Evolutionary conservation across 2,329 filamentous ascomycete genomes (phyloP), one percentile per base, ranked within the genome.

Genomic region (Xylaria sp.): DNA sequence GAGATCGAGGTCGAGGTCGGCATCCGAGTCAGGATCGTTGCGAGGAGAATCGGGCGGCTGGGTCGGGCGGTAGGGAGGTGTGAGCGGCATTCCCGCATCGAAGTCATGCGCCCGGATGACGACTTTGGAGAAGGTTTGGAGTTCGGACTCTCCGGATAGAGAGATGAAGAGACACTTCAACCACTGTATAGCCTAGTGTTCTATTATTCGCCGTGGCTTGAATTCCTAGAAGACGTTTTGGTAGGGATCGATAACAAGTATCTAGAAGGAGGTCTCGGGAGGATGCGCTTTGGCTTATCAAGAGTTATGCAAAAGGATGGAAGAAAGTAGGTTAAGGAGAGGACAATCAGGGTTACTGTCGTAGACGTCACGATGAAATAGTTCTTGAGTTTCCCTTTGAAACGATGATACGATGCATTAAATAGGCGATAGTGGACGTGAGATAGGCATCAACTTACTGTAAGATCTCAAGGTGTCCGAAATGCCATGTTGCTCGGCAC

Each of bases 1-100:
- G 68, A 92, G 84, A 71, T 94, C 90, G 69, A 92, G 84, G 71
- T 94, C 90, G 72, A 95, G 82, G 71, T 92, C 89, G 70, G 89
- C 86, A 75, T 94, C 90, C 65, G 89, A 92, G 75, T 94, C 91
- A 74, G 89, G 91, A 74, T 93, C 90, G 78, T 88, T 82, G 71
- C 81, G 78, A 64, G 84, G 83, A 63, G 85, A 87, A 78, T 90
- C 87, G 77, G 88, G 88, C 73, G 85, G 84, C 75, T 89, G 84
- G 73, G 85, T 79, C 70, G 79, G 77, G 73, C 79, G 81, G 75
- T 83, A 81, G 35, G 80, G 75, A 59, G 79, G 79, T 80, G 81
- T 78, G 73, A 82, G 76, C 83, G 85, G 83, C 85, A 88, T 76
- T 86, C 76, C 83, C 83, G 82, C 76, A 75, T 76, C 64, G 71